These are phyloP conservation scores for Coccinonectria pachysandricola DNA, from an alignment of 2,329 filamentous ascomycete species.

Conservation along the genomic window DNA sequence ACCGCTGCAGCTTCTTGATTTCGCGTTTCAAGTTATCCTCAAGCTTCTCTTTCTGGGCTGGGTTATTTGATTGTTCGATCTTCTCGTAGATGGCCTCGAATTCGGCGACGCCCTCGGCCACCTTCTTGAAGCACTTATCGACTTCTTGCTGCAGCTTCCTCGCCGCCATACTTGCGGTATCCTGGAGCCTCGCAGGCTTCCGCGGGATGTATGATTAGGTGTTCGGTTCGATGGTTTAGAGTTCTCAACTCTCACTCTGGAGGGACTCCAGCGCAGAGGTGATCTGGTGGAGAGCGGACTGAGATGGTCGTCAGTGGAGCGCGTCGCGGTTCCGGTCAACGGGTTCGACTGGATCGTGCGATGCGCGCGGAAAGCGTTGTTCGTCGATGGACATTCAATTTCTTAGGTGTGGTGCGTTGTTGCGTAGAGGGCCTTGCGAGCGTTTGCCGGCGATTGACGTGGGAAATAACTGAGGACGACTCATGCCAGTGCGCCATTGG, in stretches of 20 bases:
- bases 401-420: constrained; percentile 11
- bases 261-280: no score
- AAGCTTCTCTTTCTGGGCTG: constrained; percentile 93
- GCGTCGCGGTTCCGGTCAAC: constrained; percentile 2
- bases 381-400: constrained; percentile 13
- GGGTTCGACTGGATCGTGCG: constrained; percentile 8
- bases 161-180: constrained; percentile 63
- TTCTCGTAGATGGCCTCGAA: constrained; percentile 98
- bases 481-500: constrained; percentile 14
- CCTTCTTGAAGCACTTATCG: constrained; percentile 99
- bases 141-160: constrained; percentile 97
- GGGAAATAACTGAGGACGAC: constrained; percentile 16
- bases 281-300: constrained; percentile 7
- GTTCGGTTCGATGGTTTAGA: constrained; percentile 5
- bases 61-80: constrained; percentile 85
- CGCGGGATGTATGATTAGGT: no score
- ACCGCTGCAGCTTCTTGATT: constrained; percentile 98
- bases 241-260: no score
- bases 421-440: constrained; percentile 11
- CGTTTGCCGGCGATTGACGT: constrained; percentile 14
- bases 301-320: no score
- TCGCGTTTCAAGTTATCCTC: constrained; percentile 98
- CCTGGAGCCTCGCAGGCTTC: constrained; percentile 10
- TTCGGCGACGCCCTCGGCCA: constrained; percentile 79
- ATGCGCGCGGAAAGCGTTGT: constrained; percentile 4